Base-by-base conservation (phyloP, 495 filamentous ascomycete genomes). In the Endocarpon pusillum region DNA sequence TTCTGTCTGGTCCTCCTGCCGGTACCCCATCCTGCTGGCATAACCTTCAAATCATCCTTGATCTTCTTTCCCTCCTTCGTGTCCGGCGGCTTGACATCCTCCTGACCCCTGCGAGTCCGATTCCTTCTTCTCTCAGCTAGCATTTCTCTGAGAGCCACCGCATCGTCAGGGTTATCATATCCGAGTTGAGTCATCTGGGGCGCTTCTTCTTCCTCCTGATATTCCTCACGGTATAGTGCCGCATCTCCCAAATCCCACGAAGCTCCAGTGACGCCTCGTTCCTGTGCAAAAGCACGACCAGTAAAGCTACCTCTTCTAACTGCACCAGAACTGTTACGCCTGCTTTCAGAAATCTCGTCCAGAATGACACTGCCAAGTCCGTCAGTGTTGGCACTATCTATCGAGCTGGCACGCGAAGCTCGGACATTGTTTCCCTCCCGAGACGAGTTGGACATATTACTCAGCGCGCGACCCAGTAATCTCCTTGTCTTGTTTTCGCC, bases 341-440 rank as follows among this genome's bases (percentile, higher is more conserved):
- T 25, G 8, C 23, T 25, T 12, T 8, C 12, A 5, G 24, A 6
- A 10, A 38, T 5, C 9, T n/a, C 16, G 35, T 21, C 14, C 9
- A n/a, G 27, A 7, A 65, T 33, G 10, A 57, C 54, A 28, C 53
- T 61, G 17, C 64, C 65, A 20, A 59, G 45, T 11, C 65, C 65
- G 32, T 69, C 65, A 20, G 64, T 65, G 39, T 69, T 67, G n/a
- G 67, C 46, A 7, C 64, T 67, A 34, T 67, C 65, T 36, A 67
- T 59, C 21, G 62, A 67, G 49, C 64, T 67, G 26, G 64, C 65
- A 26, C 62, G 63, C 5, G 18, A 61, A 65, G 33, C 47, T 41
- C 2, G n/a, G n/a, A n/a, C n/a, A n/a, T n/a, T n/a, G n/a, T n/a
- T n/a, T n/a, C n/a, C n/a, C n/a, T n/a, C n/a, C n/a, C n/a, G n/a